A percentile compares a stretch with the other conserved stretches of the same genome.
These are phyloP conservation scores for Amaranthus cruentus DNA, from an alignment of 148 eudicot species.

Conservation along the genomic window DNA sequence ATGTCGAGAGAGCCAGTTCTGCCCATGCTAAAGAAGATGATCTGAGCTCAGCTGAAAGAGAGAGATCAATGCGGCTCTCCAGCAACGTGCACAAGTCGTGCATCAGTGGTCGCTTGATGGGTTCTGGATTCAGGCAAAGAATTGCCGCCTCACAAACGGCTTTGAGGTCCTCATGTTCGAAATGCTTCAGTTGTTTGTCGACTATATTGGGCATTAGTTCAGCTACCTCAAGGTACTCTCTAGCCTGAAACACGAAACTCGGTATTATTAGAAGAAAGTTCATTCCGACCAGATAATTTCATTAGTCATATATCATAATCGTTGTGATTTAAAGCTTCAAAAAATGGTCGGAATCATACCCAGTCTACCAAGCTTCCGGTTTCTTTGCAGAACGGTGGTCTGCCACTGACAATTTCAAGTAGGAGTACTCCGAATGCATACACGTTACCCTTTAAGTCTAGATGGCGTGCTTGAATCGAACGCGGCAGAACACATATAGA, in stretches of 20 bases:
- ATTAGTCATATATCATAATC: background rate
- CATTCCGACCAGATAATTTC: background rate
- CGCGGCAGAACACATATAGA: constrained; percentile 65
- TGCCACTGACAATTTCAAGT: constrained; percentile 84
- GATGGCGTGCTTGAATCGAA: constrained; percentile 59
- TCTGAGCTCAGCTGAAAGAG: constrained; percentile 64
- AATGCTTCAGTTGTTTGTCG: constrained; percentile 81
- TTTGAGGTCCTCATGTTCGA: constrained; percentile 57
- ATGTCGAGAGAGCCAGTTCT: constrained; percentile 67
- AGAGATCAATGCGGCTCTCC: constrained; percentile 64
- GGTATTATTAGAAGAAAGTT: background rate
- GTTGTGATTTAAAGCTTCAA: background rate
- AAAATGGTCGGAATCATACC: constrained; percentile 37
- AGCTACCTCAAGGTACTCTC: constrained; percentile 60
- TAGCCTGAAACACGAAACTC: constrained; percentile 48
- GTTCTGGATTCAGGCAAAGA: constrained; percentile 47
- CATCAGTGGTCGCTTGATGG: constrained; percentile 47
- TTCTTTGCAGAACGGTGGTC: constrained; percentile 65
- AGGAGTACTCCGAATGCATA: constrained; percentile 74
- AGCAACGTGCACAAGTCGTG: constrained; percentile 48
- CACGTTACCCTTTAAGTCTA: constrained; percentile 65
- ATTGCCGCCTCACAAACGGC: constrained; percentile 59
- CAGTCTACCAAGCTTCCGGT: constrained; percentile 76
- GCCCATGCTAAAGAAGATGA: constrained; percentile 96
- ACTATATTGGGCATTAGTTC: constrained; percentile 64